phyloP scores from a whole-genome alignment of 768 basidiomycete species.

The Omphalotus guepiniiformis region DNA sequence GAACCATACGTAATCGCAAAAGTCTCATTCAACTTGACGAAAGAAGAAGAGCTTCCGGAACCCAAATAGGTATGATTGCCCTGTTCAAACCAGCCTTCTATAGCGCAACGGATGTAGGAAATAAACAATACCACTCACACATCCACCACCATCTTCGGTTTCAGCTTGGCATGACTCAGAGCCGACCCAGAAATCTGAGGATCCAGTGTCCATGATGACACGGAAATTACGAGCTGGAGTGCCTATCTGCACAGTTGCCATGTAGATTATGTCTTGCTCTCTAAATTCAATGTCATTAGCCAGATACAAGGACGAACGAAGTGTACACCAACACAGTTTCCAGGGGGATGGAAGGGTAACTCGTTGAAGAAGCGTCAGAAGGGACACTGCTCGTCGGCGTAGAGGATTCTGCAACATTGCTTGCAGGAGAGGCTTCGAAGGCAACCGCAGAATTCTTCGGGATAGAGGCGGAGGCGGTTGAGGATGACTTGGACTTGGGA shows the following conservation, averaged over 20 bases:
- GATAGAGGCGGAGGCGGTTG: too few relatives aligned
- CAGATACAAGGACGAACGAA: not conserved
- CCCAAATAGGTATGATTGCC: constrained; percentile 71
- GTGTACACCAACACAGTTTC: constrained; percentile 54
- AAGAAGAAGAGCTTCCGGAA: constrained; percentile 53
- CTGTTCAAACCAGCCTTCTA: constrained; percentile 18
- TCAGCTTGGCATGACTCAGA: constrained; percentile 48
- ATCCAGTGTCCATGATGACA: constrained; percentile 68
- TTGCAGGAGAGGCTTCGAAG: constrained; percentile 9
- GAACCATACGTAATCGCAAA: constrained; percentile 70
- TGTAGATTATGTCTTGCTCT: constrained; percentile 44
- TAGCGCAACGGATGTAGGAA: not conserved
- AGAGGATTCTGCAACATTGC: constrained; percentile 8
- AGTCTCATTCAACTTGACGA: constrained; percentile 43
- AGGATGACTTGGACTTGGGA: too few relatives aligned
- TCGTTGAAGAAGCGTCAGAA: too few relatives aligned
- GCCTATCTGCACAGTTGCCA: constrained; percentile 61
- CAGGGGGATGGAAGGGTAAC: too few relatives aligned
- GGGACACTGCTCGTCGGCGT: constrained; percentile 35
- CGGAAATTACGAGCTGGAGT: constrained; percentile 54
- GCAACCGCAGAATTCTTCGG: constrained; percentile 18
- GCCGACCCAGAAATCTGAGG: constrained; percentile 66
- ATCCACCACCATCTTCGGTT: constrained; percentile 36
- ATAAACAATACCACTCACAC: constrained; percentile 27
- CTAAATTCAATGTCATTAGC: constrained; percentile 17